These are phyloP conservation scores for Entelexis sorbosivorans DNA, from an alignment of 1,139 yeast genomes.

Conservation along the genomic window DNA sequence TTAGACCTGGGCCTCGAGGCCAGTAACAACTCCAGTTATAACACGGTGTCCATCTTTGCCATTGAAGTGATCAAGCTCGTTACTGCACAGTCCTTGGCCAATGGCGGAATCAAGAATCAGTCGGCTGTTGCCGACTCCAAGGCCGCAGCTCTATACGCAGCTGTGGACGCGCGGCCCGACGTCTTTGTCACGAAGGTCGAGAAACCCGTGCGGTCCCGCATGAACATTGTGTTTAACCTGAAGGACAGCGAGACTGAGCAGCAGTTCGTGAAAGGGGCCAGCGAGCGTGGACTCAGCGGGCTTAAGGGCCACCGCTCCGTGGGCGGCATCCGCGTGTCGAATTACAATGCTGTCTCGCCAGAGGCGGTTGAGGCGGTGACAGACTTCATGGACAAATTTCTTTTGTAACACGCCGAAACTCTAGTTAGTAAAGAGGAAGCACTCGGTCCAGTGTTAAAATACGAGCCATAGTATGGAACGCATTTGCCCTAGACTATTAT, in stretches of 20 bases:
- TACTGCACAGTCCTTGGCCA: constrained; percentile 45
- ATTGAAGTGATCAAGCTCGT: constrained; percentile 76
- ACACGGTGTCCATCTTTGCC: constrained; percentile 89
- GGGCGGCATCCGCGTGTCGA: constrained; percentile 91
- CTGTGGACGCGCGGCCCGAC: constrained; percentile 53
- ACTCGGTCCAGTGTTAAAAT: too few species aligned
- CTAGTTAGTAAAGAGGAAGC: too few species aligned
- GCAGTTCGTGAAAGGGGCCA: constrained; percentile 55
- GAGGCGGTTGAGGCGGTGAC: constrained; percentile 53
- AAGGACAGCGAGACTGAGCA: constrained; percentile 48
- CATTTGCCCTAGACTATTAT: too few species aligned
- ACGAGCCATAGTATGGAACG: too few species aligned
- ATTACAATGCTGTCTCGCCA: constrained; percentile 69
- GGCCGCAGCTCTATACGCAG: constrained; percentile 50
- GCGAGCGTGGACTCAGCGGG: constrained; percentile 50
- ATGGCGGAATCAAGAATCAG: constrained; percentile 53
- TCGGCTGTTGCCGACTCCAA: constrained; percentile 49
- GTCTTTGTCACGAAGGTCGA: constrained; percentile 60
- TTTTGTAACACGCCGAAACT: too few species aligned
- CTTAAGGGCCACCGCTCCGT: constrained; percentile 94
- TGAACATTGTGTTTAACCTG: constrained; percentile 88
- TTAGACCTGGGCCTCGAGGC: constrained; percentile 80
- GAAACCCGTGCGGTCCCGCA: constrained; percentile 55
- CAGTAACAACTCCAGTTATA: constrained; percentile 81
- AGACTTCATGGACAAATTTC: constrained; percentile 50